These are phyloP conservation scores for Clavispora carvajalis DNA, from an alignment of 805 yeast species.

Conservation along the genomic window DNA sequence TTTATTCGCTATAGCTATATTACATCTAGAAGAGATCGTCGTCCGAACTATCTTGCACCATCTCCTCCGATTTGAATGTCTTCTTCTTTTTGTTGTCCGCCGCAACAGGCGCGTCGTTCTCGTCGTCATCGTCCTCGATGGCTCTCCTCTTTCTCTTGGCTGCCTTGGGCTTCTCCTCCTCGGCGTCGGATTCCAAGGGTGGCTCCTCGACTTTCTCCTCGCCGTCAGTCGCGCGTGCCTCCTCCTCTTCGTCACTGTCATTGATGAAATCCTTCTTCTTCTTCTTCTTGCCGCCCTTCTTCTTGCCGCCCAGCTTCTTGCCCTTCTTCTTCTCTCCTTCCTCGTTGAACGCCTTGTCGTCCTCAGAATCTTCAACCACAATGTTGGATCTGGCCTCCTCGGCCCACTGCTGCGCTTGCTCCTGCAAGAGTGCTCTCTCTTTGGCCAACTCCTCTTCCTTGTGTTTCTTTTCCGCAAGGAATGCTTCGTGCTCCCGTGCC, in stretches of 20 bases:
- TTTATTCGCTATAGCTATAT: neutral
- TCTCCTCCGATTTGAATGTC: slow-evolving; percentile 25
- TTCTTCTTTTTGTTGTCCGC: slow-evolving; percentile 24
- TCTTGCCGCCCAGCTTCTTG: slow-evolving; percentile 13
- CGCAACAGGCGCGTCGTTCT: slow-evolving; percentile 13
- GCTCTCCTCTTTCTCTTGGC: slow-evolving; percentile 22
- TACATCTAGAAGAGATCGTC: slow-evolving; percentile 19
- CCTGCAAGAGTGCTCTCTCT: slow-evolving; percentile 46
- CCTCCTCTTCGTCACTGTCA: slow-evolving; percentile 30
- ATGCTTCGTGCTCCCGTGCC: slow-evolving; percentile 34
- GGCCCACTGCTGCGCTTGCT: slow-evolving; percentile 48
- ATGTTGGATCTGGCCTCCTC: slow-evolving; percentile 37
- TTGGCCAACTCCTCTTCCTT: slow-evolving; percentile 40
- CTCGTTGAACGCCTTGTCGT: slow-evolving; percentile 25
- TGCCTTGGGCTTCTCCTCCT: slow-evolving; percentile 15
- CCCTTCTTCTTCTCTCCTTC: slow-evolving; percentile 19
- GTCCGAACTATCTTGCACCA: slow-evolving; percentile 45
- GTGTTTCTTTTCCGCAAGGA: slow-evolving; percentile 39
- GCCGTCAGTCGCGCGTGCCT: slow-evolving; percentile 13
- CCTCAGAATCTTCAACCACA: slow-evolving; percentile 36
- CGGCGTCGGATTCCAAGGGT: slow-evolving; percentile 2
- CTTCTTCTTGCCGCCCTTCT: slow-evolving; percentile 17
- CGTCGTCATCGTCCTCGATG: slow-evolving; percentile 35
- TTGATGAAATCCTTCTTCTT: slow-evolving; percentile 29
- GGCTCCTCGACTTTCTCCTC: slow-evolving; percentile 15